A percentile compares a stretch with the other conserved stretches of the same genome.
phyloP scores from a whole-genome alignment of 1,139 yeast species.

The Saccharomycopsis hybrid region DNA sequence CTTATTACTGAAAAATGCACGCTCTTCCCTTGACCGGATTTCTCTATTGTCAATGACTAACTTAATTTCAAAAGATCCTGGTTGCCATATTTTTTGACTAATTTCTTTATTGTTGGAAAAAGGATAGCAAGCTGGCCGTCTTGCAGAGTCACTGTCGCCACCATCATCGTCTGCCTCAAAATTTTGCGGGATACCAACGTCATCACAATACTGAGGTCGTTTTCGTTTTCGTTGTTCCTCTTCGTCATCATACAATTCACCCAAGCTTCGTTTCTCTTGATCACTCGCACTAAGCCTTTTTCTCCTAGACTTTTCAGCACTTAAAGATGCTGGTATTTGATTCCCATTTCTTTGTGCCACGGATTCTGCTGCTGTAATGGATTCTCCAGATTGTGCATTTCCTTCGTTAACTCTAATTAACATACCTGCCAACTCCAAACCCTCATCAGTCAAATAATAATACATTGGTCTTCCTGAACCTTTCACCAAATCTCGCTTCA shows the following conservation, averaged over 20 bases:
- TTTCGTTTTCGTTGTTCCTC: neutral
- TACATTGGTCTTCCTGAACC: slow-evolving; percentile 53
- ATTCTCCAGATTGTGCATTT: neutral
- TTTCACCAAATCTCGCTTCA: slow-evolving; percentile 56
- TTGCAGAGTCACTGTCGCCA: neutral
- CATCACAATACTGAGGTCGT: too few species aligned
- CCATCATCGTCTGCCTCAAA: neutral
- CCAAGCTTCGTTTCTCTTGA: neutral
- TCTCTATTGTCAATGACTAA: slow-evolving; percentile 81
- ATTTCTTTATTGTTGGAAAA: too few species aligned
- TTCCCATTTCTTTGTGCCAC: neutral
- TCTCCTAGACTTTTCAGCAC: too few species aligned
- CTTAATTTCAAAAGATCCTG: slow-evolving; percentile 48
- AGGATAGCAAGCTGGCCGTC: neutral
- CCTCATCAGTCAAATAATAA: slow-evolving; percentile 69
- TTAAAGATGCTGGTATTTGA: neutral
- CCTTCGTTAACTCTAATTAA: slow-evolving; percentile 18
- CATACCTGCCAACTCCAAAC: slow-evolving; percentile 54
- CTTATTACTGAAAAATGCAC: slow-evolving; percentile 57
- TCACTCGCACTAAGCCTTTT: neutral
- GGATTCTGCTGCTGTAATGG: neutral
- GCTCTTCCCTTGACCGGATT: slow-evolving; percentile 50
- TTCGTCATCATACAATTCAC: neutral
- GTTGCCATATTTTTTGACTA: slow-evolving; percentile 37
- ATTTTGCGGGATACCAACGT: neutral